Percentiles rank a stretch among this genome's conserved stretches.
Conservation (phyloP, 768 basidiomycete species). For the Hericium erinaceus region DNA sequence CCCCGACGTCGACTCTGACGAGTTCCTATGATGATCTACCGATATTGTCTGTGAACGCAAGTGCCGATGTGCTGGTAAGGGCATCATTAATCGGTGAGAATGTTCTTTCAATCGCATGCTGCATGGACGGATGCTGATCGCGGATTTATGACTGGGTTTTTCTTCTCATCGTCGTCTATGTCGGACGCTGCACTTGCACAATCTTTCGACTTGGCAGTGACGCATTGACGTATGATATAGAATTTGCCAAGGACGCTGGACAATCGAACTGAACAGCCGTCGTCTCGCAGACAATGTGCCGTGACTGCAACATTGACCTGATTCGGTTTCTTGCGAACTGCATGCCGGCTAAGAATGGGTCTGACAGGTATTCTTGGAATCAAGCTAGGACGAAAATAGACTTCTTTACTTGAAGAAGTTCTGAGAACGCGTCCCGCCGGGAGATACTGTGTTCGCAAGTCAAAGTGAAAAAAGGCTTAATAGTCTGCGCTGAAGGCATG, state of each 20-base stretch:
- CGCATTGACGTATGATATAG: neutral
- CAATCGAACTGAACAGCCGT: neutral
- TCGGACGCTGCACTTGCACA: neutral
- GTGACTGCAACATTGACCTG: neutral
- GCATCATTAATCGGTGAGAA: too few relatives aligned
- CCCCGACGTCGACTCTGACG: too few relatives aligned
- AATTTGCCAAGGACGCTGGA: neutral
- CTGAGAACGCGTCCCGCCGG: neutral
- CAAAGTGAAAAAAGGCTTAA: neutral
- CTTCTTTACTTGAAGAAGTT: neutral
- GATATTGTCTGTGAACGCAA: too few relatives aligned
- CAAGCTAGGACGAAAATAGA: neutral
- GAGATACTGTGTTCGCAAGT: neutral
- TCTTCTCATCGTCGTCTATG: neutral
- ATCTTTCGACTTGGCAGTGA: neutral
- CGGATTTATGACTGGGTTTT: too few relatives aligned
- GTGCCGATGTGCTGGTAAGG: too few relatives aligned
- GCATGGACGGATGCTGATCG: too few relatives aligned
- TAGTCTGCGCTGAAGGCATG: neutral
- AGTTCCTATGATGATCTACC: too few relatives aligned
- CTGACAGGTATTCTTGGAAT: neutral
- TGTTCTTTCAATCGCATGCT: too few relatives aligned
- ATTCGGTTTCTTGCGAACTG: neutral
- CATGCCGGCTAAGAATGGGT: neutral
- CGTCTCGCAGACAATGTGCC: neutral